A percentile compares a stretch with the other conserved stretches of the same genome.
phyloP scores from a whole-genome alignment of 139 green algal species.

The Dunaliella sp. region DNA sequence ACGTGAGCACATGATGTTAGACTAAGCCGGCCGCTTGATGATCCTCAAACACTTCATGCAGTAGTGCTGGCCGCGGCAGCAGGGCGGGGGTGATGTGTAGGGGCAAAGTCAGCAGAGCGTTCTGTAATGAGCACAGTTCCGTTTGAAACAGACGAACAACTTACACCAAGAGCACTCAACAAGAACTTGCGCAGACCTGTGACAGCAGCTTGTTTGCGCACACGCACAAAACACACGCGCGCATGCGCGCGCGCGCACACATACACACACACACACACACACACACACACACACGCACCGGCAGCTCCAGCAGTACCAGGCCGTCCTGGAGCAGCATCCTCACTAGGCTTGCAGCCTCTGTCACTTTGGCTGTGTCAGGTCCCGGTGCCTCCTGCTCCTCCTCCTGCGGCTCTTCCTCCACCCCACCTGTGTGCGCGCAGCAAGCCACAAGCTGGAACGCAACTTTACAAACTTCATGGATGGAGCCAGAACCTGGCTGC shows the following conservation, averaged over 20 bases:
- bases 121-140: too few species aligned
- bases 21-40: not conserved
- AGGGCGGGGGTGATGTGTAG: too few species aligned
- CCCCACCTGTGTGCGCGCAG: not conserved
- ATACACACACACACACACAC: not conserved
- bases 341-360: constrained; percentile 7
- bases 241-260: not conserved
- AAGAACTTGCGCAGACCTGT: too few species aligned
- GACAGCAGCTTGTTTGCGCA: too few species aligned
- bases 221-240: not conserved
- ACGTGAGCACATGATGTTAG: not conserved
- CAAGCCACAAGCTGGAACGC: too few species aligned
- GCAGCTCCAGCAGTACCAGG: constrained; percentile 40
- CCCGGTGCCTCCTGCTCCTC: not conserved
- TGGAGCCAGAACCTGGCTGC: too few species aligned
- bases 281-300: not conserved
- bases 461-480: too few species aligned
- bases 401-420: not conserved
- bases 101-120: too few species aligned
- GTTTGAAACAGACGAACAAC: too few species aligned
- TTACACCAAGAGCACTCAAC: too few species aligned
- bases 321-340: constrained; percentile 24
- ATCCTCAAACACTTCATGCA: constrained; percentile 23
- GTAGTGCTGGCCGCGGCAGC: too few species aligned
- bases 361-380: not conserved